Evolutionary conservation across 352 stramenopile genomes (phyloP), one percentile per base, ranked within the genome.

Genomic region (Albugo candida): DNA sequence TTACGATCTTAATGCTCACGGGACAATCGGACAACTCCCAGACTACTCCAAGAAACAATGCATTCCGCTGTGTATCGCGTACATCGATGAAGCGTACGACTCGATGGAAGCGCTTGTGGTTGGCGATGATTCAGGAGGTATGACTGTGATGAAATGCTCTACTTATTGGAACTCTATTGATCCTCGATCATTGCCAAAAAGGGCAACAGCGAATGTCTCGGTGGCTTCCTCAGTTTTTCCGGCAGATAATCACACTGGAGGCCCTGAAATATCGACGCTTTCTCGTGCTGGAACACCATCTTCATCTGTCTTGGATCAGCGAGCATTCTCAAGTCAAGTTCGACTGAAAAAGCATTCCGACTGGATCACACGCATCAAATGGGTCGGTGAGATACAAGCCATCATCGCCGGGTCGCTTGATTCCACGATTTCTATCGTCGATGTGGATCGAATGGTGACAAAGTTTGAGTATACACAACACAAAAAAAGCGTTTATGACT

Each of bases 401-500:
- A 65, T 85, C 17, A 66, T 93, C 36, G 77, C 77, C 0, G 87
- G 73, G 19, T 81, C 70, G 11, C 61, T 87, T 19, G 77, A 89
- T 54, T 67, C 72, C 20, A 87, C 66, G 43, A 74, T 86, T 40
- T 86, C 73, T 18, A 83, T 91, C 44, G 58, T 86, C 36, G 77
- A 91, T 49, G 64, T 91, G 6, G 73, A 86, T 47, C 64, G 77
- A 35, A 66, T 80, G 41, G 65, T 79, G 11, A 60, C 86, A 39
- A 91, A 91, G 48, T 82, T 84, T 39, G 72, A 81, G 49, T 91
- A 87, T 60, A 81, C 63, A 27, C 61, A 72, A 0, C 77, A 91
- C 53, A 78, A 81, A 35, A 85, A 84, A 18, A 75, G 72, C 18
- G 75, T 91, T n/a, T 87, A 86, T 45, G 68, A 83, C 31, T 58